A percentile compares a stretch with the other conserved stretches of the same genome.
Evolutionary conservation across 257 asterid species (phyloP).

Genomic region (Craterostigma plantagineum): DNA sequence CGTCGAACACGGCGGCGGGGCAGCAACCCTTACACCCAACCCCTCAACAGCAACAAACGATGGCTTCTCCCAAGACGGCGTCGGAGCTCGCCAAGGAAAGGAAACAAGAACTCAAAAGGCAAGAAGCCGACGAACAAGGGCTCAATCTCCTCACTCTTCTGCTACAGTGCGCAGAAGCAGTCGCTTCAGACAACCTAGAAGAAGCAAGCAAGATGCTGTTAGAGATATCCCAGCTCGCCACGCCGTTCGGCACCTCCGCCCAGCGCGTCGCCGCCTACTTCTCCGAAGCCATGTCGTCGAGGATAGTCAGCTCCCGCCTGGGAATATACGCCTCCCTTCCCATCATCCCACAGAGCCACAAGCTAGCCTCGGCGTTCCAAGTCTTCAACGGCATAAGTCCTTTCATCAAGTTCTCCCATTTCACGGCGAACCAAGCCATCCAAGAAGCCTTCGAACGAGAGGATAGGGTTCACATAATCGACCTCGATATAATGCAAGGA

Average conservation of each 20-base stretch:
- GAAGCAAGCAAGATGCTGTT: conserved; percentile 66
- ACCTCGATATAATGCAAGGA: conserved; percentile 96
- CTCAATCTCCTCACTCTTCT: conserved; percentile 64
- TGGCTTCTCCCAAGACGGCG: conserved; percentile 11
- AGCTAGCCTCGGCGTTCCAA: conserved; percentile 78
- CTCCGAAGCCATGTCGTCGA: conserved; percentile 94
- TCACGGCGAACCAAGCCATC: conserved; percentile 94
- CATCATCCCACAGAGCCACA: conserved; percentile 45
- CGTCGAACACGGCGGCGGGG: conserved; percentile 1
- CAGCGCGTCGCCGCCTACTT: conserved; percentile 98
- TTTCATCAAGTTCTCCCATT: conserved; percentile 78
- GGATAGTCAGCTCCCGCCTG: conserved; percentile 68
- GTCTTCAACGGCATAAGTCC: conserved; percentile 94
- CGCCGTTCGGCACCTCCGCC: conserved; percentile 91
- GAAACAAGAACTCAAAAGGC: conserved; percentile 38
- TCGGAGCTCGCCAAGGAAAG: conserved; percentile 15
- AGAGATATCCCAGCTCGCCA: conserved; percentile 76
- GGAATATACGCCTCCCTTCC: conserved; percentile 76
- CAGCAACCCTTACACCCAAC: conserved; percentile 9
- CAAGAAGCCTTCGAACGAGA: conserved; percentile 94
- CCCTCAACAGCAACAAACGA: conserved; percentile 14
- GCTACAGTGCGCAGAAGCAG: conserved; percentile 83
- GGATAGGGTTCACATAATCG: conserved; percentile 82
- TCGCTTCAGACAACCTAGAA: conserved; percentile 59
- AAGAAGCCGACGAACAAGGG: conserved; percentile 74